These are phyloP conservation scores for Penicillium rolfsii DNA, from an alignment of 2,329 filamentous ascomycete species.

Conservation along the genomic window DNA sequence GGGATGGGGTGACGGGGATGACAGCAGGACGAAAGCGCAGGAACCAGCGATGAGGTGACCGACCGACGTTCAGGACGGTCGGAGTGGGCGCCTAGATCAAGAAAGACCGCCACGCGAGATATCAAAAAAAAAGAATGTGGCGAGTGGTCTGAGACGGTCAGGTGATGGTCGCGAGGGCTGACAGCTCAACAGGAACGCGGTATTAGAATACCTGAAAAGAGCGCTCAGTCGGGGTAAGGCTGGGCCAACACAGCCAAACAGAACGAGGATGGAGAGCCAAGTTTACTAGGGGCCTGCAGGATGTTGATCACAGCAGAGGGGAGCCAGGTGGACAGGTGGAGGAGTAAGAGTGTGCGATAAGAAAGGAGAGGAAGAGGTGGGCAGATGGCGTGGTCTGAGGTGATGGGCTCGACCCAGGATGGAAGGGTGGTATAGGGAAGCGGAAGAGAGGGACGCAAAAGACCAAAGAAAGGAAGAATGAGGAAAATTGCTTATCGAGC, in stretches of 20 bases:
- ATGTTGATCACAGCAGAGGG: conserved; percentile 24
- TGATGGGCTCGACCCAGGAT: conserved; percentile 1
- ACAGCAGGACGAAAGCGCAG: not conserved
- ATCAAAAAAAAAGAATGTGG: conserved; percentile 19
- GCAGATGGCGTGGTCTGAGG: conserved; percentile 13
- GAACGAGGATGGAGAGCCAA: conserved; percentile 20
- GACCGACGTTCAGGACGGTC: not conserved
- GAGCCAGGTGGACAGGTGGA: conserved; percentile 6
- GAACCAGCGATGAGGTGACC: not conserved
- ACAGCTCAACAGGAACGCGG: conserved; percentile 23
- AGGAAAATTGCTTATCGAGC: conserved; percentile 17
- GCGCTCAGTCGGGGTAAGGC: conserved; percentile 3
- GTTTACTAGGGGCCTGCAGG: conserved; percentile 28
- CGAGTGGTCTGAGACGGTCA: conserved; percentile 24
- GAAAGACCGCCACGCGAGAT: conserved; percentile 3
- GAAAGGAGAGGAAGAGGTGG: conserved; percentile 8
- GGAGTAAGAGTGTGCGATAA: conserved; percentile 2
- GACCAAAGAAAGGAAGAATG: conserved; percentile 2
- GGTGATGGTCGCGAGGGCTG: conserved; percentile 30
- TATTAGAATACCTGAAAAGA: not conserved
- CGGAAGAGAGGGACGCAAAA: conserved; percentile 4
- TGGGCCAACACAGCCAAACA: conserved; percentile 14
- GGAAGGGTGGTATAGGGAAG: conserved; percentile 3
- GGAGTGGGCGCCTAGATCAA: not conserved
- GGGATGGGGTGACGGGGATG: not conserved